Evolutionary conservation across 2,329 filamentous ascomycete species (phyloP).

Genomic region (Fusarium sp.): DNA sequence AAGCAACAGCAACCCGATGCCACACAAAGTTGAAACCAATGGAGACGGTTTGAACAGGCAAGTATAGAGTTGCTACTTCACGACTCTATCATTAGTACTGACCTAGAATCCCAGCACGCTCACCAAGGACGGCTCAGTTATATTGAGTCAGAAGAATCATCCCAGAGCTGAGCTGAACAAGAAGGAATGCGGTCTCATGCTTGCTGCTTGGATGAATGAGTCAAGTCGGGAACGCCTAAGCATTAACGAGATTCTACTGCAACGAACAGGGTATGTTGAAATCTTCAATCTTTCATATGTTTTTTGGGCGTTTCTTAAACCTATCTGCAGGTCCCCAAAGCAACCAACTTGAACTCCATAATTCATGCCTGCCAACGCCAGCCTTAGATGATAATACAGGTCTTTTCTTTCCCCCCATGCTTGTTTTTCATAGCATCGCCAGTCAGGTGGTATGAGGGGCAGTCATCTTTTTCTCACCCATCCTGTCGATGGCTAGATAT

Average conservation of each 20-base stretch:
- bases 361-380: conserved; percentile 44
- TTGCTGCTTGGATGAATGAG: conserved; percentile 32
- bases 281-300: conserved; percentile 29
- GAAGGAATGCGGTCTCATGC: conserved; percentile 19
- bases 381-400: conserved; percentile 42
- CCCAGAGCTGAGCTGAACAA: background rate
- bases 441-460: conserved; percentile 1
- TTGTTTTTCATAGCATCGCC: conserved; percentile 21
- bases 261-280: conserved; percentile 21
- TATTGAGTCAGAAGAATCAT: background rate
- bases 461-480: conserved; percentile 2
- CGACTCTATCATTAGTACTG: background rate
- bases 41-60: conserved; percentile 12
- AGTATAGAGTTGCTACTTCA: conserved; percentile 3
- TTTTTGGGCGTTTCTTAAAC: conserved; percentile 38
- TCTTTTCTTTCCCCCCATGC: conserved; percentile 21
- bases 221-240: conserved; percentile 29
- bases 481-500: background rate
- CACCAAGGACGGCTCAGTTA: background rate
- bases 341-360: conserved; percentile 42
- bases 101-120: conserved; percentile 5
- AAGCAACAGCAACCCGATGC: conserved; percentile 21
- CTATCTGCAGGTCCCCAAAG: conserved; percentile 23
- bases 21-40: conserved; percentile 20
- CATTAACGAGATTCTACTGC: conserved; percentile 36